phyloP scores from a whole-genome alignment of 1,139 yeast genomes.

The Kodamaea plutei region DNA sequence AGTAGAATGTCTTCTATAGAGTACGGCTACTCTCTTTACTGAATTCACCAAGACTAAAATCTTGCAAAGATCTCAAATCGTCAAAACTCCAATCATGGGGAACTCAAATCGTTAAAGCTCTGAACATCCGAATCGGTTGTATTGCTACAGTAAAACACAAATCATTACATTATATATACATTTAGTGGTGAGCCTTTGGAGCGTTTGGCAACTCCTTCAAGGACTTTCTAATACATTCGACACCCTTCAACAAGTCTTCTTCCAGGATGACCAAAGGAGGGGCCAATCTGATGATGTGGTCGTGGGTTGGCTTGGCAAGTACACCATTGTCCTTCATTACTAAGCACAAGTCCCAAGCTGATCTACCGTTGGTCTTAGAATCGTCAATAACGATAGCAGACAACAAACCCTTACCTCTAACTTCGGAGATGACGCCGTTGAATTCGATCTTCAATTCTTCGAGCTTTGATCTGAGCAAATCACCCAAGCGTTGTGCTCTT shows the following conservation, averaged over 20 bases:
- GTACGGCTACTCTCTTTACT: too few relatives aligned
- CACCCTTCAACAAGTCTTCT: conserved; percentile 80
- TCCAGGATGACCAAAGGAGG: conserved; percentile 92
- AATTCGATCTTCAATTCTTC: conserved; percentile 55
- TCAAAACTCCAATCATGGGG: too few relatives aligned
- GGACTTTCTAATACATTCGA: conserved; percentile 62
- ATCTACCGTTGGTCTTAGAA: conserved; percentile 76
- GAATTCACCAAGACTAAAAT: too few relatives aligned
- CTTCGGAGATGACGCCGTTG: conserved; percentile 77
- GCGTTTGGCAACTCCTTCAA: conserved; percentile 58
- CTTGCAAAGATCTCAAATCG: too few relatives aligned
- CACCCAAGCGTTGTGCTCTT: conserved; percentile 71
- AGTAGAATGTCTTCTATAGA: too few relatives aligned
- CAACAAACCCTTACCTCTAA: conserved; percentile 88
- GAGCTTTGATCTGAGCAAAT: conserved; percentile 63
- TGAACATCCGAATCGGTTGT: too few relatives aligned
- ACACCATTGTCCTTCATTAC: conserved; percentile 86
- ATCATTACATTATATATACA: too few relatives aligned
- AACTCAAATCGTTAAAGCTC: too few relatives aligned
- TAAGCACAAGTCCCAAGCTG: conserved; percentile 95
- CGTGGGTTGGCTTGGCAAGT: conserved; percentile 96
- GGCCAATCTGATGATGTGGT: conserved; percentile 89
- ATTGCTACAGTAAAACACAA: too few relatives aligned
- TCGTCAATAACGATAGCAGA: conserved; percentile 91
- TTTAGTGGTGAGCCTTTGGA: conserved; percentile 38